Base-by-base conservation (phyloP, 2,329 filamentous ascomycete species). In the Hymenoscyphus occultus region DNA sequence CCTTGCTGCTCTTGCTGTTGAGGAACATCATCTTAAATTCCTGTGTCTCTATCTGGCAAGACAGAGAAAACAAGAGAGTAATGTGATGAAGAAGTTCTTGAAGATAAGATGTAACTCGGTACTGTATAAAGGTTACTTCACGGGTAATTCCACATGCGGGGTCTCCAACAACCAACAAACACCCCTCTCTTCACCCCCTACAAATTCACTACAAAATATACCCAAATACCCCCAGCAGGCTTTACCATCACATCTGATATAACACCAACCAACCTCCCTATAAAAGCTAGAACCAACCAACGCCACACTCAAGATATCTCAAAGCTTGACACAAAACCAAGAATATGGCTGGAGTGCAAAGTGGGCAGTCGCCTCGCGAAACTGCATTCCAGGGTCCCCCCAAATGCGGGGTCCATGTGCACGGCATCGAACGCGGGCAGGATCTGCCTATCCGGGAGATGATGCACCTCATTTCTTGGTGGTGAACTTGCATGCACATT, bases 1-100 rank as follows among this genome's bases (percentile, higher is more conserved):
- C 51, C 39, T 64, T 61, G 59, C 51, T 59, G n/a, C 39, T 64
- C 59, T 57, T 61, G 39, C 51, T 57, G 28, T 39, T 32, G 32
- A 22, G 28, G 31, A 60, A 64, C 57, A 64, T 60, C 57, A 59
- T 59, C 19, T 54, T 54, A 9, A 28, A 28, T 54, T 10, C 22
- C 19, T 28, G 19, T 5, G 13, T 54, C 10, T 54, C 19, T 19
- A 13, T 12, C 22, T 13, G n/a, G 14, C 48, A 13, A 12, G 5
- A 28, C 7, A 54, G n/a, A 28, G 5, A 22, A 13, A 54, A 13
- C 22, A 7, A 2, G 7, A 39, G 32, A 42, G 35, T 1, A 13
- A 54, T n/a, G 3, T 39, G 9, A 39, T 22, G 35, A 56, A 28
- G 22, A 35, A 39, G 16, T n/a, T 5, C 2, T 35, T n/a, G 14